Evolutionary conservation across 257 asterid species (phyloP).

Genomic region (Asclepias syriaca): DNA sequence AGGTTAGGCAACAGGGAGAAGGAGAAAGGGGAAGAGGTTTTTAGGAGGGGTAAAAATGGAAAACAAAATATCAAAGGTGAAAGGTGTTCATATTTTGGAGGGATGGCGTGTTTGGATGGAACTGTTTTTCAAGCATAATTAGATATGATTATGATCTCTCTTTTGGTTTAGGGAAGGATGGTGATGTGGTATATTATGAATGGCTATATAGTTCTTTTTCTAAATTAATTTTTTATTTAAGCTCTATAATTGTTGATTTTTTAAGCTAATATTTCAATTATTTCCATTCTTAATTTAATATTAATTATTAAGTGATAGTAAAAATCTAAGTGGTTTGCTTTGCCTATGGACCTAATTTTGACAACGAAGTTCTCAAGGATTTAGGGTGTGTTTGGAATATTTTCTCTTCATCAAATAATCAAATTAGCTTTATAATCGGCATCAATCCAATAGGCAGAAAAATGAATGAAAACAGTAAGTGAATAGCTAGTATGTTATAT

Average conservation of each 20-base stretch:
- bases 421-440: neutral
- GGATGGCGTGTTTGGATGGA: constrained; percentile 14
- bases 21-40: too few relatives aligned
- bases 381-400: too few relatives aligned
- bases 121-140: constrained; percentile 2
- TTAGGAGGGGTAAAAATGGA: constrained; percentile 9
- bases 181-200: constrained; percentile 5
- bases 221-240: neutral
- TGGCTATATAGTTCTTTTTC: neutral
- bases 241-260: neutral
- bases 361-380: too few relatives aligned
- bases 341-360: too few relatives aligned
- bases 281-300: neutral
- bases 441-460: neutral
- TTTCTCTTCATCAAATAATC: too few relatives aligned
- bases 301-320: too few relatives aligned
- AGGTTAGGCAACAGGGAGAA: neutral
- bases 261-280: neutral
- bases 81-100: constrained; percentile 14
- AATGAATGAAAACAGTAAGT: too few relatives aligned
- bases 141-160: constrained; percentile 7
- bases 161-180: neutral
- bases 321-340: too few relatives aligned
- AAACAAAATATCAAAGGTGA: neutral
- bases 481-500: too few relatives aligned